Evolutionary conservation across 352 stramenopile genomes (phyloP).

Genomic region (Phytophthora uliginosa): DNA sequence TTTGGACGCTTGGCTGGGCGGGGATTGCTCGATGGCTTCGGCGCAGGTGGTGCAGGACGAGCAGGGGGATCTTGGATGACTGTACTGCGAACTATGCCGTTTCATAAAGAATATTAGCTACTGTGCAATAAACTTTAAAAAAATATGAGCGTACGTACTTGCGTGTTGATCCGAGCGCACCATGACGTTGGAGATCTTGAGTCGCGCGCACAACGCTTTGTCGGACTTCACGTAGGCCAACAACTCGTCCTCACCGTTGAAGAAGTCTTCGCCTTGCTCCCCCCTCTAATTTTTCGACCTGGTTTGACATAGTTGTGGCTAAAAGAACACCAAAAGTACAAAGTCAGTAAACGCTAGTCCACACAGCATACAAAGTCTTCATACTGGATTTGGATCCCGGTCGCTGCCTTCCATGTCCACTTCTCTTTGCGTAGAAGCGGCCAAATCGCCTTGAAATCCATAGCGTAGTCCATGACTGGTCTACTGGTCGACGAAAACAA

Average conservation of each 20-base stretch:
- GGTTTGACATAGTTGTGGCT: slow-evolving; percentile 18
- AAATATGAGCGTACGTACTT: neutral
- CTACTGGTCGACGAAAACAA: neutral
- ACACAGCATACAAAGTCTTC: too few species aligned
- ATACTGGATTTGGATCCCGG: neutral
- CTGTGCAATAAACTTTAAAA: too few species aligned
- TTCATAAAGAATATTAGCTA: too few species aligned
- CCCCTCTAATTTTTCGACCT: neutral
- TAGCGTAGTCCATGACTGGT: neutral
- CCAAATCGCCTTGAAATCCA: neutral
- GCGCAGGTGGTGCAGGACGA: neutral
- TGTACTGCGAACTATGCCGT: neutral
- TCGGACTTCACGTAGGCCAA: neutral
- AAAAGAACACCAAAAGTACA: neutral
- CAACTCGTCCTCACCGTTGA: slow-evolving; percentile 10
- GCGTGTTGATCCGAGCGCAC: neutral
- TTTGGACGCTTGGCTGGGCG: neutral
- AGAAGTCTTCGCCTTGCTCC: neutral
- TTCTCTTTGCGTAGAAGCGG: neutral
- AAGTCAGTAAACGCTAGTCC: neutral
- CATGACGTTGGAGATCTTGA: neutral
- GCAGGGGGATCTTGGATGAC: neutral
- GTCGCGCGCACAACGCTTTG: slow-evolving; percentile 3
- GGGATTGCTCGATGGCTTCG: neutral
- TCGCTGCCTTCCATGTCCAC: neutral